phyloP scores from a whole-genome alignment of 164 flowering plant genomes.

The Malania oleifera region DNA sequence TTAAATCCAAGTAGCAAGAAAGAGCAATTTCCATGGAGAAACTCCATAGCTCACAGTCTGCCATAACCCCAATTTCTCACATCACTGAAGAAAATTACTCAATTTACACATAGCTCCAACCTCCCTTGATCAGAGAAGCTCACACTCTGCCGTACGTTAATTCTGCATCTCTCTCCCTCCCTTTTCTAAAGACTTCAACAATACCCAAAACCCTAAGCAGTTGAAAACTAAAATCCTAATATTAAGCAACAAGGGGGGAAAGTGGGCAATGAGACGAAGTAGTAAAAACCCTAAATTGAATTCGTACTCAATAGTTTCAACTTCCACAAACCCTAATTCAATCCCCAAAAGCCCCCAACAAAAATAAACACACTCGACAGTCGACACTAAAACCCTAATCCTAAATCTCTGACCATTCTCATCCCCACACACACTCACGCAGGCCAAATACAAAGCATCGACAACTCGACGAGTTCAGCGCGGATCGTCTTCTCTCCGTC shows the following conservation, averaged over 20 bases:
- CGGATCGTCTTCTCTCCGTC: conserved; percentile 54
- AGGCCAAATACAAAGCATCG: not conserved
- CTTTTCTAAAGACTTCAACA: conserved; percentile 4
- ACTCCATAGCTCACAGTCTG: too few relatives aligned
- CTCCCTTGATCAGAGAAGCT: not conserved
- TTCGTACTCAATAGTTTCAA: conserved; percentile 4
- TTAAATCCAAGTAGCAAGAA: too few relatives aligned
- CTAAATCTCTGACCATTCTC: conserved; percentile 12
- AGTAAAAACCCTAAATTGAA: conserved; percentile 15
- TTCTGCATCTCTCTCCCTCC: conserved; percentile 1
- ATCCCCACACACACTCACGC: conserved; percentile 17
- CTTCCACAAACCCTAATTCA: conserved; percentile 2
- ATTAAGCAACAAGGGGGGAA: conserved; percentile 1
- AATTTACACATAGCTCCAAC: not conserved
- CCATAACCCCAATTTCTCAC: too few relatives aligned
- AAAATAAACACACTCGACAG: not conserved
- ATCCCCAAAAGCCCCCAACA: not conserved
- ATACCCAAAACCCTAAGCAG: conserved; percentile 19
- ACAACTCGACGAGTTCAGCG: conserved; percentile 31
- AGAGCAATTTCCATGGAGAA: too few relatives aligned
- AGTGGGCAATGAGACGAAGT: conserved; percentile 3
- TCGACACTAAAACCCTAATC: conserved; percentile 17
- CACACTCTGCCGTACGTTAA: not conserved
- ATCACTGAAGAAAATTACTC: not conserved
- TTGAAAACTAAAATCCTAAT: conserved; percentile 18